Evolutionary conservation across 2,329 filamentous ascomycete genomes (phyloP).

Genomic region (Fusarium tanahbumbuense): DNA sequence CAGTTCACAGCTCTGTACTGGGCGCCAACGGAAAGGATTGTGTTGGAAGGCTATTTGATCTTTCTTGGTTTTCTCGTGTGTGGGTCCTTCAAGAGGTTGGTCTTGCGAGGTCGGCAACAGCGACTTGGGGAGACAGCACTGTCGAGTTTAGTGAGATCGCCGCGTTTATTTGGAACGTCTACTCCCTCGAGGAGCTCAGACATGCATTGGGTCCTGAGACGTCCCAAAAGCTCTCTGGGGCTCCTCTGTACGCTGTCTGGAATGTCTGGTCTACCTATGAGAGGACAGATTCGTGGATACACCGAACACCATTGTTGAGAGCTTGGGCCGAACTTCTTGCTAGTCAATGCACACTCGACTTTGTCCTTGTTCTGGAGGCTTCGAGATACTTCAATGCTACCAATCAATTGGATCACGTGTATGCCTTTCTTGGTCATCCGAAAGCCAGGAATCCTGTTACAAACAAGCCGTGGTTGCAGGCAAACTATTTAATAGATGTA

Average conservation of each 20-base stretch:
- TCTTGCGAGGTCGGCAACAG: neutral
- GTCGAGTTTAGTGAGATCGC: slow-evolving; percentile 16
- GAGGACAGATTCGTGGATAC: slow-evolving; percentile 8
- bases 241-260: slow-evolving; percentile 14
- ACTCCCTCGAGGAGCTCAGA: neutral
- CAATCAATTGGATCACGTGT: slow-evolving; percentile 9
- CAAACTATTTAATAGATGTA: slow-evolving; percentile 5
- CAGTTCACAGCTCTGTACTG: neutral
- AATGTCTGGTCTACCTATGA: slow-evolving; percentile 21
- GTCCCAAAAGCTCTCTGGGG: neutral
- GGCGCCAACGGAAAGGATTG: neutral
- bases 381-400: slow-evolving; percentile 22
- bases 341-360: slow-evolving; percentile 2
- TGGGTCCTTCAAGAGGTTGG: slow-evolving; percentile 18
- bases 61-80: slow-evolving; percentile 14
- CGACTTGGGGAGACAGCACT: slow-evolving; percentile 4
- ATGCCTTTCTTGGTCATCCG: slow-evolving; percentile 17
- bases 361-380: slow-evolving; percentile 18
- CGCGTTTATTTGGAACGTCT: slow-evolving; percentile 10
- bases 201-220: neutral
- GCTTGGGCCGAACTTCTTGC: neutral
- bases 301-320: neutral
- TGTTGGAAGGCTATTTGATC: neutral
- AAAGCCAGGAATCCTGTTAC: neutral
- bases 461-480: slow-evolving; percentile 4